Evolutionary conservation across 305 asterid species (phyloP), one percentile per base, ranked within the genome.

Genomic region (Solanum hybrid): DNA sequence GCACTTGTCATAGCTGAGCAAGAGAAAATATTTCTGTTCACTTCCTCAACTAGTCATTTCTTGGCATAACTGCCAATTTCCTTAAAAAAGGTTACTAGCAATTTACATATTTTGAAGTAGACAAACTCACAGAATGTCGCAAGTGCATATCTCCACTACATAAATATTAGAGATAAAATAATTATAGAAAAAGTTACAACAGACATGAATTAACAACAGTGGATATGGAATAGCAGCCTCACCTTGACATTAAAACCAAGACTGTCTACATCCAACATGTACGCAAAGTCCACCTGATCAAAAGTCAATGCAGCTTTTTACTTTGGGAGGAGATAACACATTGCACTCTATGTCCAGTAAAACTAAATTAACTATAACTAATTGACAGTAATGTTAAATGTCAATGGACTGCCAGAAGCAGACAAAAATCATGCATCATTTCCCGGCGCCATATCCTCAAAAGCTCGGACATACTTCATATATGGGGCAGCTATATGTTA

Each of bases 241-340:
- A 96, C 99, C 99, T 97, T 96, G 89, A 95, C 99, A 91, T 95
- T 95, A 92, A 97, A 93, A 80, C 99, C 99, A 90, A 97, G 94
- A 90, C 99, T 97, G 93, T 97, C 99, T 40, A 96, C 90, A 90
- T 97, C 98, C 94, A 97, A 82, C 94, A 97, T 97, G 92, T 95
- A 80, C 0, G 99, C 98, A 88, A 78, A 97, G 28, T 97, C 98
- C 90, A 97, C 98, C 99, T 97, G 96, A 51, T 31, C 31, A 89
- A 94, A 88, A 73, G 82, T 35, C 90, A 89, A 81, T 40, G 84
- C 24, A 29, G 51, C 79, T 74, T 84, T 33, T 14, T 80, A 79
- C 24, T 36, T 37, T 90, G 80, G 85, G 36, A 36, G 73, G 61
- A 67, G 84, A 64, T n/a, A 89, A 22, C 37, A 37, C 85, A 10